phyloP scores from a whole-genome alignment of 345 rosid species.

The Euphorbia lathyris region DNA sequence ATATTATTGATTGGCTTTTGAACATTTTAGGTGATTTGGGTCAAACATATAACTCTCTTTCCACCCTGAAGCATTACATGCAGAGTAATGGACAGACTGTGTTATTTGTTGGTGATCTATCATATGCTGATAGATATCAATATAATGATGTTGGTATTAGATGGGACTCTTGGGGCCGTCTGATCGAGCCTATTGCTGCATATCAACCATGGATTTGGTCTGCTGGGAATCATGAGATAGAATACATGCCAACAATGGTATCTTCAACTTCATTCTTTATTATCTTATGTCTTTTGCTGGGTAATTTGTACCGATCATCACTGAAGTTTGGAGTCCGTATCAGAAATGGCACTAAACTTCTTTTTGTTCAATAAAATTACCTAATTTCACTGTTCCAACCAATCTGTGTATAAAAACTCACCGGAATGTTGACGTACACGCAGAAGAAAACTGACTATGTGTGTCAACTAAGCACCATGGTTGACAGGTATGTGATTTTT shows the following conservation, averaged over 20 bases:
- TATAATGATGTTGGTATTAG: constrained; percentile 31
- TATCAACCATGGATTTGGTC: constrained; percentile 51
- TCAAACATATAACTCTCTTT: constrained; percentile 43
- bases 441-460: too few relatives aligned
- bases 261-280: neutral
- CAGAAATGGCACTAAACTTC: too few relatives aligned
- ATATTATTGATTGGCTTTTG: neutral
- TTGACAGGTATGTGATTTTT: too few relatives aligned
- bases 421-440: too few relatives aligned
- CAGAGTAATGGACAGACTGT: constrained; percentile 33
- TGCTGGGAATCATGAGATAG: constrained; percentile 50
- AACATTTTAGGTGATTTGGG: constrained; percentile 42
- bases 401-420: too few relatives aligned
- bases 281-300: neutral
- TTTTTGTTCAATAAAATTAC: too few relatives aligned
- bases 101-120: constrained; percentile 46
- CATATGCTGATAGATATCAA: constrained; percentile 47
- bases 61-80: constrained; percentile 41
- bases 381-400: too few relatives aligned
- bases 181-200: constrained; percentile 40
- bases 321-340: too few relatives aligned
- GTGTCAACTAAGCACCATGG: too few relatives aligned
- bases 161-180: constrained; percentile 54
- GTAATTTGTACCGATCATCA: too few relatives aligned
- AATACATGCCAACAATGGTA: constrained; percentile 33